Conservation (phyloP, 768 basidiomycete genomes). For the Mycena rosella region DNA sequence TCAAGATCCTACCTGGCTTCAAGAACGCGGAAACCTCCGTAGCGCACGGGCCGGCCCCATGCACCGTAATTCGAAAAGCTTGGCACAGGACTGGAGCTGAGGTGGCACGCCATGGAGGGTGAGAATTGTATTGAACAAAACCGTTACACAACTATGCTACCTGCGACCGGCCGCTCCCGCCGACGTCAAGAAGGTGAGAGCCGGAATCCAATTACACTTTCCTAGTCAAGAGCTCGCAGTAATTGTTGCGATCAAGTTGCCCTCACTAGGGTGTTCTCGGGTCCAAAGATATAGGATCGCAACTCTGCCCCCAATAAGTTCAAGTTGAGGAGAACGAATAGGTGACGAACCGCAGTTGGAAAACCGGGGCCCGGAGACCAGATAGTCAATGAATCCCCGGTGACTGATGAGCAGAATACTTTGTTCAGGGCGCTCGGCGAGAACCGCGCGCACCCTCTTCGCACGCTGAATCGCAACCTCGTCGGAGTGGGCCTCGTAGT, state of each 20-base stretch:
- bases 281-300: conserved; percentile 19
- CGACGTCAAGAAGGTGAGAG: no score
- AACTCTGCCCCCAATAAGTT: not conserved
- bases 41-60: not conserved
- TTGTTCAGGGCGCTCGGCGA: conserved; percentile 23
- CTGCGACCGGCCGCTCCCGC: no score
- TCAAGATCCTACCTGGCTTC: not conserved
- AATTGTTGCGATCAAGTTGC: no score
- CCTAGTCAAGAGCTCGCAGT: no score
- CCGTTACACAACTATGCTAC: no score
- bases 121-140: no score
- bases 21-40: not conserved
- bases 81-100: not conserved
- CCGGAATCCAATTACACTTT: no score
- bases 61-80: not conserved
- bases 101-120: no score
- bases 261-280: not conserved
- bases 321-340: not conserved
- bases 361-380: conserved; percentile 25
- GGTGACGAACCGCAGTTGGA: conserved; percentile 31
- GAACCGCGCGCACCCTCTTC: conserved; percentile 18
- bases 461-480: conserved; percentile 30
- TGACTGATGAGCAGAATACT: conserved; percentile 34
- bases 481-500: conserved; percentile 33
- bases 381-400: conserved; percentile 35